Base-by-base conservation (phyloP, 163 green algal species). In the Prototheca stagnorum region DNA sequence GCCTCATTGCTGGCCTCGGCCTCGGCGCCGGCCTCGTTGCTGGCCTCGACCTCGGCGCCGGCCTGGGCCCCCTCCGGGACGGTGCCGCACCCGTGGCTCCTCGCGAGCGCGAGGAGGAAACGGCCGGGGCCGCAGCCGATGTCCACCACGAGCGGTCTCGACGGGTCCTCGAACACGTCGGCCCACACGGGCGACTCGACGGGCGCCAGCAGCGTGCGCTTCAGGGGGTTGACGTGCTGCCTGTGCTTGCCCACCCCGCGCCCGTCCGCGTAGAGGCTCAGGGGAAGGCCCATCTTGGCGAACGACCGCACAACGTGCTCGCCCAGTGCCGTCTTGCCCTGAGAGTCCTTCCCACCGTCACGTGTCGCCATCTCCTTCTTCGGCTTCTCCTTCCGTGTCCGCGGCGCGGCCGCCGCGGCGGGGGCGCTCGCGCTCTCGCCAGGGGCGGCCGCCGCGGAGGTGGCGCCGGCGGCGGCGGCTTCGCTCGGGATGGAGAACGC, bases 141-240 rank as follows among this genome's bases (percentile, higher is more conserved):
- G 64, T 94, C 84, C 14, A 93, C 51, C 15, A 77, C 62, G 25
- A 94, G 63, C 7, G 84, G 84, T 23, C 59, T 53, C 3, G 6
- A 27, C 4, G 80, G 53, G 39, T 84, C 58, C 1, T 21, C 45
- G 41, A 62, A 92, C 4, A 67, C 52, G 1, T 35, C 20, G 0
- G 17, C 11, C 81, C 81, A 92, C 44, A 78, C 64, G 1, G 64
- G 49, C 4, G 68, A 44, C 0, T 48, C 24, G 0, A 59, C 44
- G 11, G 68, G 70, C 12, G 46, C 39, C 49, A 82, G 75, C 47
- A 83, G 75, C 26, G 79, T 51, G 29, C 35, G 50, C 16, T 74
- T 74, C 1, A 96, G 65, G 3, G 86, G 86, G 64, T 96, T 96
- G 19, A 93, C 81, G 59, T 96, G 86, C 67, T 96, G 86, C 25